A percentile compares a stretch with the other conserved stretches of the same genome.
phyloP scores from a whole-genome alignment of 768 basidiomycete genomes.

The Roridomyces roridus region DNA sequence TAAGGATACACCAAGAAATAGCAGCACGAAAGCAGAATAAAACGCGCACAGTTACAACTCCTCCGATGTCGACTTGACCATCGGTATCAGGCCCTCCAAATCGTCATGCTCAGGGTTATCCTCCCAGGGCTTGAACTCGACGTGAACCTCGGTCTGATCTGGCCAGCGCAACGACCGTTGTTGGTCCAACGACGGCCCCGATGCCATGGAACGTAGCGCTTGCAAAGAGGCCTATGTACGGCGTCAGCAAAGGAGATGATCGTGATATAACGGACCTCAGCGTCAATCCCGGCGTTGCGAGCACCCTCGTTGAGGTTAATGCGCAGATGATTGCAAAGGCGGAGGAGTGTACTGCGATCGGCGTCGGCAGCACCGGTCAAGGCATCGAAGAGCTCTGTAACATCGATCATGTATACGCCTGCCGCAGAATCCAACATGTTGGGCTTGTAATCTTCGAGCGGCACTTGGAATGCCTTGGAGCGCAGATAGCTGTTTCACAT shows the following conservation, averaged over 20 bases:
- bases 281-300: conserved; percentile 91
- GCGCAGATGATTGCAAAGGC: conserved; percentile 67
- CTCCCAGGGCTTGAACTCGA: conserved; percentile 64
- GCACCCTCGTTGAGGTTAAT: conserved; percentile 53
- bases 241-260: not conserved
- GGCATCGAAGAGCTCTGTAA: conserved; percentile 76
- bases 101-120: conserved; percentile 60
- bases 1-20: not conserved
- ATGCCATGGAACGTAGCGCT: conserved; percentile 73
- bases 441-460: conserved; percentile 56
- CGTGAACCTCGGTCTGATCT: conserved; percentile 47
- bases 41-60: too few relatives aligned
- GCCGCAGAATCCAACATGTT: conserved; percentile 65
- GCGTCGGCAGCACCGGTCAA: conserved; percentile 56
- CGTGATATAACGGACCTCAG: conserved; percentile 59
- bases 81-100: conserved; percentile 45
- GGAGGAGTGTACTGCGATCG: conserved; percentile 62
- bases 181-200: conserved; percentile 72
- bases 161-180: conserved; percentile 87
- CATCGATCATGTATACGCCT: conserved; percentile 74
- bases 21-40: too few relatives aligned
- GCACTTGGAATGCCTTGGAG: conserved; percentile 54
- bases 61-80: not conserved
- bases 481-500: conserved; percentile 55
- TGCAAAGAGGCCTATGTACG: conserved; percentile 68